Base-by-base conservation (phyloP, 2,329 filamentous ascomycete genomes). In the Xylaria sp. region DNA sequence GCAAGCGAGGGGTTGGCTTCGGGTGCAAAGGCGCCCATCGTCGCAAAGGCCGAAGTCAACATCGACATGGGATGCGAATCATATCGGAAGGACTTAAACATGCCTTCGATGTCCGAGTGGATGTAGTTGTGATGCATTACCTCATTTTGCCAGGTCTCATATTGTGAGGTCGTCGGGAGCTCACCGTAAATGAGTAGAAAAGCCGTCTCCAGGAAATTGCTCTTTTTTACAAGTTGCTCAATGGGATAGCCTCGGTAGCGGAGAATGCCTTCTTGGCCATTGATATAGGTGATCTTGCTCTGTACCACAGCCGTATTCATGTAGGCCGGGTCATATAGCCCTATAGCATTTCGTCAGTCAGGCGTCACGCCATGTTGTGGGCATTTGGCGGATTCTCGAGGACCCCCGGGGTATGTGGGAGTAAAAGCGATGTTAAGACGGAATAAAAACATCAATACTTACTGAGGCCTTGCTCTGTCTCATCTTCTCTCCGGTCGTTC, bases 61-160 rank as follows among this genome's bases (percentile, higher is more conserved):
- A 83, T 82, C 56, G 79, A 78, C 81, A 83, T 83, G 19, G 81
- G 81, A 60, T 83, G 81, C 9, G 81, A 81, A 67, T 83, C 81
- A 71, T 81, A 81, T 15, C 79, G 79, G 73, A 81, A 81, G 1
- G 78, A 79, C 73, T 81, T 81, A 74, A 81, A 80, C 77, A 81
- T 81, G 69, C 74, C 76, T 73, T 81, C 79, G 29, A 81, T 81
- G 63, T 81, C 79, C 60, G 74, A 80, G 73, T 81, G 79, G 44
- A 81, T 77, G 65, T 78, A 81, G 17, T 79, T 83, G 71, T 83
- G 81, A 69, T 81, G 79, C 79, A 82, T 81, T 64, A 83, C 74
- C 71, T 83, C 80, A 37, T 77, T 75, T 43, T 79, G 73, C 80
- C 81, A 83, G 31, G 64, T 68, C 61, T 66, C 65, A 65, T 72